Conservation (phyloP, 305 asterid genomes). For the Lippia alba region DNA sequence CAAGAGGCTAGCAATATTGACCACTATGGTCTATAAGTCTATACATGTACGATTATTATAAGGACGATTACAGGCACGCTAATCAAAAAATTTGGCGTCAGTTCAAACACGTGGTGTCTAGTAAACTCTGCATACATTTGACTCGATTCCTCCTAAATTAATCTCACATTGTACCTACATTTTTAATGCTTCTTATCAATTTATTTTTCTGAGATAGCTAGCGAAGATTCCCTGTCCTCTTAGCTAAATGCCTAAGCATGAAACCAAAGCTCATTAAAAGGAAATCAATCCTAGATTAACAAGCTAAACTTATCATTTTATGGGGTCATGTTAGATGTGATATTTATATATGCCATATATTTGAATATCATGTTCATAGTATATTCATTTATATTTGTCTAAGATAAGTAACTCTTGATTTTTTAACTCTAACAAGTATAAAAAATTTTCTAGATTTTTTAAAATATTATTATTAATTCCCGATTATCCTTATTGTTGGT, state of each 20-base stretch:
- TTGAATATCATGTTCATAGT: no score
- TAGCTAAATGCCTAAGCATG: neutral
- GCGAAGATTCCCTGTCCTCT: neutral
- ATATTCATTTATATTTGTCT: no score
- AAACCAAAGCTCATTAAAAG: neutral
- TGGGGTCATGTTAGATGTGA: no score
- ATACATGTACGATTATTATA: conserved; percentile 3
- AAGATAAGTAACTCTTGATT: no score
- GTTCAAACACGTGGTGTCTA: conserved; percentile 51
- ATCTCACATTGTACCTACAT: neutral
- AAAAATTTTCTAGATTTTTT: no score
- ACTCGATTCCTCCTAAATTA: conserved; percentile 24
- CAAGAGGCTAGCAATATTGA: conserved; percentile 34
- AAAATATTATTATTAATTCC: no score
- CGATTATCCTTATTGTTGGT: no score
- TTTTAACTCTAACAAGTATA: no score
- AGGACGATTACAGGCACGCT: conserved; percentile 20
- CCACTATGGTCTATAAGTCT: neutral
- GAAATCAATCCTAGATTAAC: neutral
- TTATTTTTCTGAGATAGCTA: neutral
- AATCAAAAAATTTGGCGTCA: conserved; percentile 35
- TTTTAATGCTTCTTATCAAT: neutral
- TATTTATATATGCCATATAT: no score
- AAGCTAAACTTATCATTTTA: no score
- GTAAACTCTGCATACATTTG: conserved; percentile 45